Percentiles rank a stretch among this genome's conserved stretches.
phyloP scores from a whole-genome alignment of 176 grass and related monocot genomes.

The Eremochloa ophiuroides region DNA sequence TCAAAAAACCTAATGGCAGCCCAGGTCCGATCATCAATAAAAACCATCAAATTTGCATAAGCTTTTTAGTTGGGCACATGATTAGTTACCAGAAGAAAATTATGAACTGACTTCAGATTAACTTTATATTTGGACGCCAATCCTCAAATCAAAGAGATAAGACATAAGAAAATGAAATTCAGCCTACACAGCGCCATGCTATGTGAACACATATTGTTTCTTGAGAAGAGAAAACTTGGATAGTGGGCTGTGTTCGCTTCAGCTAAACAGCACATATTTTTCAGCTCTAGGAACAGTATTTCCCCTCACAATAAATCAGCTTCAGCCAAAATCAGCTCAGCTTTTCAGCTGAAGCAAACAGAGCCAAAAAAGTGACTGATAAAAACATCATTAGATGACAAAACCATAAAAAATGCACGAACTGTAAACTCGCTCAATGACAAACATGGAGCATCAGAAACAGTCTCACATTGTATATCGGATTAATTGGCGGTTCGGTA shows the following conservation, averaged over 20 bases:
- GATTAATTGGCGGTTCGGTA: conserved; percentile 74
- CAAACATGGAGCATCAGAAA: conserved; percentile 3
- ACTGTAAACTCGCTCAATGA: background rate
- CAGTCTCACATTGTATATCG: conserved; percentile 76
- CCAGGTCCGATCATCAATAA: background rate
- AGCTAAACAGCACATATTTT: no score
- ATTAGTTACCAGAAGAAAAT: background rate
- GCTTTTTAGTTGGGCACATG: background rate
- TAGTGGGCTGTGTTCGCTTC: no score
- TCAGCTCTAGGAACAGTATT: no score
- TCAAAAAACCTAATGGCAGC: background rate
- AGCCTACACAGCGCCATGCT: background rate
- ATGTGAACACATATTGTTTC: conserved; percentile 1
- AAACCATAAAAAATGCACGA: background rate
- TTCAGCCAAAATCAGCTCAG: no score
- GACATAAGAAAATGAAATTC: background rate
- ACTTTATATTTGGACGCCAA: background rate
- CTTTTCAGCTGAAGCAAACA: no score
- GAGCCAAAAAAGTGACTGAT: background rate
- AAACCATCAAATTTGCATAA: background rate
- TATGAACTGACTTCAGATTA: background rate
- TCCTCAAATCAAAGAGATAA: background rate
- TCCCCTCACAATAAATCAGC: no score
- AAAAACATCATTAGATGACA: background rate
- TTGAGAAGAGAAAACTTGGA: background rate